Percentiles rank a stretch among this genome's conserved stretches.
Evolutionary conservation across 306 rosid species (phyloP).

Genomic region (Prunus davidiana): DNA sequence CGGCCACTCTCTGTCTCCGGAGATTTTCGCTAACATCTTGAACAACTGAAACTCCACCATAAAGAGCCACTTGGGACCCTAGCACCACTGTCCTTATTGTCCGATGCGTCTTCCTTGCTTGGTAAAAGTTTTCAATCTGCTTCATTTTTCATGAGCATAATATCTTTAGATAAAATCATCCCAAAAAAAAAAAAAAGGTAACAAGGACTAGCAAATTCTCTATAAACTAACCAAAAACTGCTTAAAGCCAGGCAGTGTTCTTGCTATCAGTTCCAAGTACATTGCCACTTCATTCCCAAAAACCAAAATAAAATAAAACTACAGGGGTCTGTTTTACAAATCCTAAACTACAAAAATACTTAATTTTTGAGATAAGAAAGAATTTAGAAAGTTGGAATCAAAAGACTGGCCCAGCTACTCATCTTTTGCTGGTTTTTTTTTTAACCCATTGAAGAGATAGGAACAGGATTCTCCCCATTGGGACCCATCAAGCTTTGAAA

Average conservation of each 20-base stretch:
- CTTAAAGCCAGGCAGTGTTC: neutral
- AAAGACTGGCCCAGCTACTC: neutral
- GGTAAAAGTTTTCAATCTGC: conserved; percentile 61
- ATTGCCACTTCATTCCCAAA: neutral
- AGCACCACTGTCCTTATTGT: conserved; percentile 42
- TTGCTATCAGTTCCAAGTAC: neutral
- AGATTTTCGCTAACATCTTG: conserved; percentile 25
- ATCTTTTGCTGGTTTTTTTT: neutral
- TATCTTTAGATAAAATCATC: neutral
- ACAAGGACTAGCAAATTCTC: neutral
- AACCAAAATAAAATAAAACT: neutral
- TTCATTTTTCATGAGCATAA: conserved; percentile 5
- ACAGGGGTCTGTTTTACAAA: neutral
- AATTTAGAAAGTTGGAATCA: neutral
- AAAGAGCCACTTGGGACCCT: conserved; percentile 72
- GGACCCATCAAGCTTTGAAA: neutral
- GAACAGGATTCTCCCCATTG: neutral
- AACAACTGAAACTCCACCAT: conserved; percentile 63
- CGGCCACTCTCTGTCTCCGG: conserved; percentile 29
- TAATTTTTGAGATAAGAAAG: neutral
- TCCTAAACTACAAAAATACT: neutral
- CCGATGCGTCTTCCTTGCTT: conserved; percentile 54
- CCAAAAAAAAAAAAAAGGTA: no score
- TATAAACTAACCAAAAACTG: neutral
- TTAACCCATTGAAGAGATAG: neutral